These are phyloP conservation scores for Taiwanofungus camphoratus DNA, from an alignment of 1,284 basidiomycete species.

Conservation along the genomic window DNA sequence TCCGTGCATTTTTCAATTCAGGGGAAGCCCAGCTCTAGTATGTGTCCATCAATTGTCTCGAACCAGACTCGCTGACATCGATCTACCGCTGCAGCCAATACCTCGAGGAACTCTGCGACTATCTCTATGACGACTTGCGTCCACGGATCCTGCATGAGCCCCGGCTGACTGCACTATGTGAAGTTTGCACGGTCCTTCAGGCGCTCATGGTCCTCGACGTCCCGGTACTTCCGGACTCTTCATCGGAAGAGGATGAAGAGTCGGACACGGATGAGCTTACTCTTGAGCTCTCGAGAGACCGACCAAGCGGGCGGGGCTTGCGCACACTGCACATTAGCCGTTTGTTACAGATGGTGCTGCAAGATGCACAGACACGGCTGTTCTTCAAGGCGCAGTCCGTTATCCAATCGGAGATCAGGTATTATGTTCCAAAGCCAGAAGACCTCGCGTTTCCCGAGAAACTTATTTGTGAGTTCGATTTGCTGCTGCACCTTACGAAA, in stretches of 20 bases:
- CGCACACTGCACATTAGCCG: slow-evolving; percentile 62
- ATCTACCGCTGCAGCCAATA: slow-evolving; percentile 52
- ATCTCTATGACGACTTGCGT: slow-evolving; percentile 88
- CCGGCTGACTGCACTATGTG: slow-evolving; percentile 79
- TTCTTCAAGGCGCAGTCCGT: slow-evolving; percentile 93
- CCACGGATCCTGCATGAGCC: slow-evolving; percentile 91
- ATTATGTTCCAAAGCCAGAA: slow-evolving; percentile 69
- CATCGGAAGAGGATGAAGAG: slow-evolving; percentile 32
- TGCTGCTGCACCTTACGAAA: too few relatives aligned
- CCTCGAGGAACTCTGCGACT: slow-evolving; percentile 85
- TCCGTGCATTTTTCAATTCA: slow-evolving; percentile 78
- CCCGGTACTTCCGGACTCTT: slow-evolving; percentile 31
- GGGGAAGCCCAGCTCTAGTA: slow-evolving; percentile 84
- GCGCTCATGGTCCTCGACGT: slow-evolving; percentile 89
- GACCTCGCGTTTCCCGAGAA: slow-evolving; percentile 85
- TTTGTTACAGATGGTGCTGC: slow-evolving; percentile 81
- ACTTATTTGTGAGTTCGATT: slow-evolving; percentile 46
- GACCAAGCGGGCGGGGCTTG: slow-evolving; percentile 32
- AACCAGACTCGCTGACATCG: slow-evolving; percentile 1
- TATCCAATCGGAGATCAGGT: slow-evolving; percentile 81
- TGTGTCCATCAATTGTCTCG: slow-evolving; percentile 28
- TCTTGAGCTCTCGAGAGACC: slow-evolving; percentile 31
- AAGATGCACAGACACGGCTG: slow-evolving; percentile 89
- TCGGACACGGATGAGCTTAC: slow-evolving; percentile 37
- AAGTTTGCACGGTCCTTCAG: slow-evolving; percentile 90